These are phyloP conservation scores for Rhynchosporium graminicola DNA, from an alignment of 2,329 filamentous ascomycete genomes.

Conservation along the genomic window DNA sequence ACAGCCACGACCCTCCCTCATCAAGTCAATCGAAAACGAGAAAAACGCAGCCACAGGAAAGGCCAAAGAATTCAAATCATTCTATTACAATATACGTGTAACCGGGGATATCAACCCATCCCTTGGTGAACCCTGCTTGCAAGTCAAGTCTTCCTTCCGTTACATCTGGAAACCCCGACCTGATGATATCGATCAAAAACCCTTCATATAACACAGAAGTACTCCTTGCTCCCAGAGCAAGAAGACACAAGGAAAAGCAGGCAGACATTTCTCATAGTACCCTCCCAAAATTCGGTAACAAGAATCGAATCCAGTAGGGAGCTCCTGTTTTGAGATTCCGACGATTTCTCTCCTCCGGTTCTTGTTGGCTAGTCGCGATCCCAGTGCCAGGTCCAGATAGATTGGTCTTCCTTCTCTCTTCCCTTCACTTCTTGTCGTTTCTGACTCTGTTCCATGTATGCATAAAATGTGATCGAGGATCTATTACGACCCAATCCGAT, in stretches of 20 bases:
- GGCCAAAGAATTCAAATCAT: conserved; percentile 27
- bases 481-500: conserved; percentile 17
- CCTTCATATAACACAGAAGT: conserved; percentile 24
- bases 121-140: conserved; percentile 20
- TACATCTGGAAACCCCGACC: background rate
- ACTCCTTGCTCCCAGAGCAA: conserved; percentile 24
- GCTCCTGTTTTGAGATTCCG: background rate
- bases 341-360: conserved; percentile 21
- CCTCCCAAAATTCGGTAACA: conserved; percentile 29
- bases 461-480: conserved; percentile 36
- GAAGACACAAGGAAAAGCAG: conserved; percentile 13
- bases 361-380: conserved; percentile 25
- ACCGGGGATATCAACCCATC: conserved; percentile 3
- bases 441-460: conserved; percentile 41
- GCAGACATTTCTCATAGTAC: background rate
- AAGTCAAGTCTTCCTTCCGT: background rate
- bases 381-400: conserved; percentile 24
- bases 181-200: background rate
- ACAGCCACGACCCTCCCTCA: background rate
- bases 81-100: conserved; percentile 33
- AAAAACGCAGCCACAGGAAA: conserved; percentile 13
- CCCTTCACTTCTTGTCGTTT: conserved; percentile 14
- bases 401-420: conserved; percentile 13
- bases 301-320: conserved; percentile 28
- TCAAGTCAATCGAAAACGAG: conserved; percentile 9